Percentiles rank a stretch among this genome's conserved stretches.
phyloP scores from a whole-genome alignment of 2,329 filamentous ascomycete species.

The Pseudogymnoascus sp. region DNA sequence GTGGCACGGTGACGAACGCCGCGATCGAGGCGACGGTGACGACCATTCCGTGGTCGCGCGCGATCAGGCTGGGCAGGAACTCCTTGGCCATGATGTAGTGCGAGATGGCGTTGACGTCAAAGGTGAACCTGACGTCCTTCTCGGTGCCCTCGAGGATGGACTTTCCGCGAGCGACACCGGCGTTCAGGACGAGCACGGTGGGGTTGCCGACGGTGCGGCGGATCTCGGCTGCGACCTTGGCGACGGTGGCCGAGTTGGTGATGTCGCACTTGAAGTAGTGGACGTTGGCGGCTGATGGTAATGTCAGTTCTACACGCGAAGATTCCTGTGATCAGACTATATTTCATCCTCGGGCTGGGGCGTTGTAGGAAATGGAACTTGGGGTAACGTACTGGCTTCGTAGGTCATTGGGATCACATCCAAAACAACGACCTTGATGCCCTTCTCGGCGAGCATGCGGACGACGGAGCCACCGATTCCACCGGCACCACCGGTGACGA shows the following conservation, averaged over 20 bases:
- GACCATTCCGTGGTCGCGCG: constrained; percentile 61
- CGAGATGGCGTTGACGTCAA: constrained; percentile 62
- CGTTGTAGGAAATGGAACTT: too few relatives aligned
- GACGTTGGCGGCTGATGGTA: constrained; percentile 43
- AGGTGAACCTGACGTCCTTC: constrained; percentile 55
- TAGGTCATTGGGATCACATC: constrained; percentile 59
- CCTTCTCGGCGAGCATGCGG: constrained; percentile 53
- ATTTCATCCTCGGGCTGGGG: constrained; percentile 12
- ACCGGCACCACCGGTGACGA: constrained; percentile 67
- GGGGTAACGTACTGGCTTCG: constrained; percentile 35
- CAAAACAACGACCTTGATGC: constrained; percentile 61
- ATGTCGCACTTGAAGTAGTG: constrained; percentile 65
- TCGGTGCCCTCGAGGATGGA: constrained; percentile 52
- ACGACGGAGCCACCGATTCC: constrained; percentile 66
- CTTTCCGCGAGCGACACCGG: constrained; percentile 55
- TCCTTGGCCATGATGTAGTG: constrained; percentile 60
- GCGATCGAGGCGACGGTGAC: constrained; percentile 62
- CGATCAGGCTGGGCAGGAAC: constrained; percentile 60
- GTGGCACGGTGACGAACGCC: constrained; percentile 51
- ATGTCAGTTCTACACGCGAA: background rate
- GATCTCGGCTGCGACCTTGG: constrained; percentile 44
- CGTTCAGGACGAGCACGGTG: constrained; percentile 66
- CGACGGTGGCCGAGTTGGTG: constrained; percentile 47
- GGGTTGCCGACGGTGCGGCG: constrained; percentile 52
- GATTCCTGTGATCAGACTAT: background rate